Conservation (phyloP, 2,329 filamentous ascomycete species). For the Fusarium brevicatenulatum region DNA sequence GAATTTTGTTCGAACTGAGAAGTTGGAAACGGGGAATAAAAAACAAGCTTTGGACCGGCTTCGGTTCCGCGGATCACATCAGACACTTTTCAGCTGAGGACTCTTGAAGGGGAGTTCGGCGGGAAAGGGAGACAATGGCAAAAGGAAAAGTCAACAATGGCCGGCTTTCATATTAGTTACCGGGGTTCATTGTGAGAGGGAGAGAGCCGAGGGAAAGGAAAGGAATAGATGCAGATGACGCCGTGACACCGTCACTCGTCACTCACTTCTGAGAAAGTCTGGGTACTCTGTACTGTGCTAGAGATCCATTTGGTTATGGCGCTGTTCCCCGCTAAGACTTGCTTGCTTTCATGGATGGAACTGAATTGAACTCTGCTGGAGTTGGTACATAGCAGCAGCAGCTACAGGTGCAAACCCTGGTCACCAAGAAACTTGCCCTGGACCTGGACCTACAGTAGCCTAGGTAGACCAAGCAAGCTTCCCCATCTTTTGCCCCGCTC, state of each 20-base stretch:
- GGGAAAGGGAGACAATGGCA: not conserved
- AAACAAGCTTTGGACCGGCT: conserved; percentile 26
- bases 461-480: conserved; percentile 26
- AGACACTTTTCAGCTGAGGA: not conserved
- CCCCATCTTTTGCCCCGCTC: conserved; percentile 30
- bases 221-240: conserved; percentile 35
- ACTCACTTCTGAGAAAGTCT: conserved; percentile 12
- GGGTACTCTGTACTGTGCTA: not conserved
- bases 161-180: not conserved
- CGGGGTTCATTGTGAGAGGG: not conserved
- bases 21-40: conserved; percentile 10
- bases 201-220: conserved; percentile 20
- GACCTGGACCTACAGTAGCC: not conserved
- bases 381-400: not conserved
- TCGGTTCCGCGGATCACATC: conserved; percentile 10
- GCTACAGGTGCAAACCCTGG: conserved; percentile 1
- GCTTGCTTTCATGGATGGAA: not conserved
- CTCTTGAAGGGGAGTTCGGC: not conserved
- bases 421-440: not conserved
- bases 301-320: not conserved
- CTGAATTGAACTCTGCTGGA: not conserved
- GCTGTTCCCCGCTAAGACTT: conserved; percentile 23
- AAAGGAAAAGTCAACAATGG: not conserved
- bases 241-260: conserved; percentile 41
- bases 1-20: conserved; percentile 1